Base-by-base conservation (phyloP, 306 rosid genomes). In the Cajanus cajan region DNA sequence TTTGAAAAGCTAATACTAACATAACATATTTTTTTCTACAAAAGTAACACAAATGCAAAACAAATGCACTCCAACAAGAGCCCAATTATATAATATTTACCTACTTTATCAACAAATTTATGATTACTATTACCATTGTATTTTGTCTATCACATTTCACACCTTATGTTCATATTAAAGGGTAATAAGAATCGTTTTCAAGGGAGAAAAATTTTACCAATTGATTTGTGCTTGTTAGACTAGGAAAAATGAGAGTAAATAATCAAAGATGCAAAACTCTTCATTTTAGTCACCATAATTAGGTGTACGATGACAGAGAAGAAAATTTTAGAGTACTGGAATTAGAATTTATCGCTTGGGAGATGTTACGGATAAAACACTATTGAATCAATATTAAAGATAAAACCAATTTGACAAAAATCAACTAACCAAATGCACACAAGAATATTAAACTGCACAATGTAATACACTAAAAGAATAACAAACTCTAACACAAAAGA, bases 1-100 rank as follows among this genome's bases (percentile, higher is more conserved):
- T 63, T 77, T 10, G n/a, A 51, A 69, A 71, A 82, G 39, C 44
- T 8, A 34, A 37, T 41, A 47, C 37, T 76, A 34, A 68, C 13
- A 37, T 22, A 64, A 21, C 61, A 36, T 75, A 4, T 25, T 11
- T 65, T 7, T 36, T 39, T 15, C 31, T 14, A 34, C 25, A 52
- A 13, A 71, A 5, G n/a, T 2, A 21, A 21, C 13, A n/a, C 31
- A 24, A 21, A 70, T n/a, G n/a, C 54, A 78, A 75, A 82, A 82
- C 18, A 45, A 14, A 11, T 28, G 52, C 62, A 50, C 36, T 48
- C 21, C 24, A 48, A 34, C 62, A 18, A 39, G 34, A 48, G 61
- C 78, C 45, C 59, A 59, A 34, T 3, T 7, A 57, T 33, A 36
- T 33, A 65, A 80, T 6, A 63, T 13, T n/a, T n/a, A n/a, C n/a